phyloP scores from a whole-genome alignment of 192 early-diverging fungal species.

The Chytriomyces hyalinus region DNA sequence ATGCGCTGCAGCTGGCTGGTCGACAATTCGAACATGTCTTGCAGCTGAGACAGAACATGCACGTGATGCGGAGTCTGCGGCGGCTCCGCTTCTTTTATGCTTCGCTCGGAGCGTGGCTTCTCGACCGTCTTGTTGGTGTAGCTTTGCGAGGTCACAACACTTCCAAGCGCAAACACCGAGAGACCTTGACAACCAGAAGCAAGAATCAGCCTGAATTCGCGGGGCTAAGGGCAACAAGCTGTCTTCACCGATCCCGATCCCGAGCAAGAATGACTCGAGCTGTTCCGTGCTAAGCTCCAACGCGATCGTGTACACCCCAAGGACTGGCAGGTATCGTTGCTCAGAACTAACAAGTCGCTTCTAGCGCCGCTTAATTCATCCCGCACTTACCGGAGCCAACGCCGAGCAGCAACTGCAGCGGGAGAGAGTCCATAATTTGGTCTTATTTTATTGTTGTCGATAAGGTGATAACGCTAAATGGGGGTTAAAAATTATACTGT shows the following conservation, averaged over 20 bases:
- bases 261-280: neutral
- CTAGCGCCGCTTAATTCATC: neutral
- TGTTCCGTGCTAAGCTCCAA: neutral
- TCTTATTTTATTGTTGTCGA: no score
- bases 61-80: neutral
- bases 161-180: neutral
- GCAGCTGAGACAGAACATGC: slow-evolving; percentile 29
- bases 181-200: neutral
- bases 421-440: neutral
- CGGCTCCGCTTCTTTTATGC: neutral
- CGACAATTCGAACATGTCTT: slow-evolving; percentile 34
- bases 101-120: neutral
- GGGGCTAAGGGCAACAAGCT: neutral
- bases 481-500: neutral
- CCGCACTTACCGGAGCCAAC: neutral
- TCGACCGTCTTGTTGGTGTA: neutral
- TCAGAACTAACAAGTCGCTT: neutral
- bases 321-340: neutral
- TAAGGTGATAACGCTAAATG: no score
- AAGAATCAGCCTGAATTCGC: neutral
- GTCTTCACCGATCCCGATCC: neutral
- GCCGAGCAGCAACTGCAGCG: neutral
- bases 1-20: slow-evolving; percentile 33
- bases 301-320: neutral
- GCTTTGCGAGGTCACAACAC: neutral